Evolutionary conservation across 2,329 filamentous ascomycete species (phyloP).

Genomic region (Ascochyta viciae-villosae): DNA sequence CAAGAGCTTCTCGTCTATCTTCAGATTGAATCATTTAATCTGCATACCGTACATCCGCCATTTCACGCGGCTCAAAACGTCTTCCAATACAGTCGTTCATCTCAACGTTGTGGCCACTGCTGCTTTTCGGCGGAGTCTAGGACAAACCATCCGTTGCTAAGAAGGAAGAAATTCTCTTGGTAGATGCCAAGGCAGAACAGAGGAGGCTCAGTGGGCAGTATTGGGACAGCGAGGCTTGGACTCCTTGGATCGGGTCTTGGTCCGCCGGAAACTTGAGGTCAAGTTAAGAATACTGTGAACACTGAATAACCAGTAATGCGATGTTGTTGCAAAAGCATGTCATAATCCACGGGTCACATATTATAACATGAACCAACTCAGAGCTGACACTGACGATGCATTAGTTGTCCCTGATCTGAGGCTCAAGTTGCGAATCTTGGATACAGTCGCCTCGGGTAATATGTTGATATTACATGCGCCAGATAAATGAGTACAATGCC

Average conservation of each 20-base stretch:
- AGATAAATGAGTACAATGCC: conserved; percentile 3
- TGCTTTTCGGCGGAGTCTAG: conserved; percentile 3
- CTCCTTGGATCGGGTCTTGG: conserved; percentile 8
- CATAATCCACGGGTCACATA: no score
- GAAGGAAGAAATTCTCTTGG: not conserved
- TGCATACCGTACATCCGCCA: conserved; percentile 1
- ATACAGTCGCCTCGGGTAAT: conserved; percentile 6
- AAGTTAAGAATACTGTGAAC: not conserved
- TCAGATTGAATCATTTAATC: conserved; percentile 1
- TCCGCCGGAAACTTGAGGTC: not conserved
- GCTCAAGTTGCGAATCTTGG: conserved; percentile 9
- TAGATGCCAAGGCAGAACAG: conserved; percentile 9
- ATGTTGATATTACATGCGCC: conserved; percentile 9
- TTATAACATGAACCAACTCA: no score
- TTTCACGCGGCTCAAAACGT: not conserved
- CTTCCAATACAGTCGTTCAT: not conserved
- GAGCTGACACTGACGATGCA: not conserved
- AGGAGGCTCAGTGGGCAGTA: not conserved
- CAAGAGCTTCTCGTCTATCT: conserved; percentile 4
- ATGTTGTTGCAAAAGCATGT: not conserved
- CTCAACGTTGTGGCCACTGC: not conserved
- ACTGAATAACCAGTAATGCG: not conserved
- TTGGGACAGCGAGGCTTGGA: conserved; percentile 8
- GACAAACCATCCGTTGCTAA: conserved; percentile 6
- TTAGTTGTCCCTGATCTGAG: not conserved